Conservation (phyloP, 768 basidiomycete species). For the Pleurotus tuber-regium region DNA sequence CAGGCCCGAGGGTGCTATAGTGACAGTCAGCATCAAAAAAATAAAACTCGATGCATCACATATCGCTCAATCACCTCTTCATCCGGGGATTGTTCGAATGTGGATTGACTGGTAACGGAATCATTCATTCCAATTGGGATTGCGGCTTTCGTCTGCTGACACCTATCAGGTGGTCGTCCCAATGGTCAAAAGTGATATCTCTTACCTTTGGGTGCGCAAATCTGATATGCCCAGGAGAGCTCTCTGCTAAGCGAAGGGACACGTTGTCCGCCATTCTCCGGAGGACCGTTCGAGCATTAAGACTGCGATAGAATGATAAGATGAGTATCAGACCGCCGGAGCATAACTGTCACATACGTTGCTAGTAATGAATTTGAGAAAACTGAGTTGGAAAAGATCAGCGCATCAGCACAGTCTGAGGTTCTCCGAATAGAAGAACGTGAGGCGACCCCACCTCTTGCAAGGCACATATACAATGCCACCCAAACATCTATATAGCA, state of each 20-base stretch:
- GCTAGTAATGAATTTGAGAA: conserved; percentile 9
- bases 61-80: neutral
- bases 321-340: neutral
- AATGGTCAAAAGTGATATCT: neutral
- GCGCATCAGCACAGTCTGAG: no score
- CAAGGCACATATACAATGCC: conserved; percentile 7
- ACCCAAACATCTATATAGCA: conserved; percentile 9
- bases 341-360: conserved; percentile 5
- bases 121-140: neutral
- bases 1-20: no score
- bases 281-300: conserved; percentile 4
- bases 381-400: neutral
- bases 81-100: neutral
- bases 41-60: no score
- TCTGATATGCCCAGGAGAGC: neutral
- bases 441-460: conserved; percentile 3
- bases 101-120: neutral
- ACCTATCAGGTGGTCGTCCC: neutral
- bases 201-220: neutral
- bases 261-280: conserved; percentile 1
- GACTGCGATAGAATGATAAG: neutral
- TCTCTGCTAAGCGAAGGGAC: conserved; percentile 3
- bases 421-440: no score
- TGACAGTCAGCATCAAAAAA: no score
- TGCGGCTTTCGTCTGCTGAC: neutral